These are phyloP conservation scores for Entomortierella parvispora DNA, from an alignment of 192 early-diverging fungal species.

Conservation along the genomic window DNA sequence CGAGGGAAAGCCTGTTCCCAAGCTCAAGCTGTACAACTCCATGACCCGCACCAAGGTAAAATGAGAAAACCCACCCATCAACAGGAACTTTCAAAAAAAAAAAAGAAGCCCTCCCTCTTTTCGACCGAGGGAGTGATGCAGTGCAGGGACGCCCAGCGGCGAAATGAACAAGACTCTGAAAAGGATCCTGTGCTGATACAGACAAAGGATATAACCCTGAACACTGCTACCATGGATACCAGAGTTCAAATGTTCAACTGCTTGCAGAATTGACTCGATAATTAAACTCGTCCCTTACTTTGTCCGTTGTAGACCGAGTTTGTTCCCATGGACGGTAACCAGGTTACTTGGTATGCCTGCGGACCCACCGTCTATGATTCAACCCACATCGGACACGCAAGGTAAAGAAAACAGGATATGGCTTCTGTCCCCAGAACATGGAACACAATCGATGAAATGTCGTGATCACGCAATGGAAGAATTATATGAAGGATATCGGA, in stretches of 20 bases:
- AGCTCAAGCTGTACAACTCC: slow-evolving; percentile 82
- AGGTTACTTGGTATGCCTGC: slow-evolving; percentile 96
- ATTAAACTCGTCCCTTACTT: slow-evolving; percentile 1
- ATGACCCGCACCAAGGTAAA: slow-evolving; percentile 87
- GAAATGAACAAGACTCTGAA: no score
- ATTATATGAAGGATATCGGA: neutral
- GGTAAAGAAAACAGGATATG: slow-evolving; percentile 57
- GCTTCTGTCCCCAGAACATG: no score
- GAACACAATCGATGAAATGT: no score
- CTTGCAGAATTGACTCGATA: neutral
- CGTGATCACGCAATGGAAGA: neutral
- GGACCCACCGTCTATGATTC: slow-evolving; percentile 98
- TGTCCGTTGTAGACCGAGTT: slow-evolving; percentile 78
- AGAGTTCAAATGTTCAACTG: no score
- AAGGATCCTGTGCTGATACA: no score
- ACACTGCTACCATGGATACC: no score
- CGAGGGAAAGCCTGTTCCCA: slow-evolving; percentile 52
- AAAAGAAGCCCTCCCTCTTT: neutral
- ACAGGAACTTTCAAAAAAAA: neutral
- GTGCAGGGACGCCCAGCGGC: no score
- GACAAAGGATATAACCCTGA: no score
- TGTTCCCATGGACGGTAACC: slow-evolving; percentile 81
- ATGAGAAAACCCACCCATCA: neutral
- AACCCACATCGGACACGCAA: slow-evolving; percentile 96
- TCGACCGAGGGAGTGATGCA: no score